These are phyloP conservation scores for Candida palmyrensis DNA, from an alignment of 805 yeast species.

Conservation along the genomic window DNA sequence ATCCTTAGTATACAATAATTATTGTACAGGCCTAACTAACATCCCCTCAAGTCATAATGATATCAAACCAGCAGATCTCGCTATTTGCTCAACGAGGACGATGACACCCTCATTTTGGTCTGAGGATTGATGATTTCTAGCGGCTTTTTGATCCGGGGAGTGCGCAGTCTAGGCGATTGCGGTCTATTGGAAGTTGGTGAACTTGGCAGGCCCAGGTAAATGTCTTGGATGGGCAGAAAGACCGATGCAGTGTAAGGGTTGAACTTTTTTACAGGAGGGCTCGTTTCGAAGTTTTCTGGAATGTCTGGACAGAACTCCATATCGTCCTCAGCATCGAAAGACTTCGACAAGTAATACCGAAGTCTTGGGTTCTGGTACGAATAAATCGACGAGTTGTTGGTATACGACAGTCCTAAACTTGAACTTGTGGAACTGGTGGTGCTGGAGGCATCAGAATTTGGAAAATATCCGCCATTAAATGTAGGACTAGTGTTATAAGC, in stretches of 20 bases:
- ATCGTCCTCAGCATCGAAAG: conserved; percentile 60
- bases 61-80: too few relatives aligned
- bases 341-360: conserved; percentile 53
- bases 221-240: conserved; percentile 44
- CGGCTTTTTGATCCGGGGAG: conserved; percentile 56
- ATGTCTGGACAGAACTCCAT: conserved; percentile 62
- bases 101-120: conserved; percentile 51
- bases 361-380: conserved; percentile 46
- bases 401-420: neutral
- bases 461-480: neutral
- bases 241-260: conserved; percentile 65
- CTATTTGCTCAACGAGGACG: conserved; percentile 26
- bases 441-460: conserved; percentile 1
- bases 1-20: too few relatives aligned
- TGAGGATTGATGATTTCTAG: conserved; percentile 61
- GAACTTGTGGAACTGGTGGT: conserved; percentile 3
- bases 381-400: conserved; percentile 17
- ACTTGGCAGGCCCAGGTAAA: conserved; percentile 4
- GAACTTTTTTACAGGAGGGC: conserved; percentile 45
- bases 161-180: conserved; percentile 41
- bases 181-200: conserved; percentile 8
- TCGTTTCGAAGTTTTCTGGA: conserved; percentile 24
- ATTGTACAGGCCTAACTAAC: too few relatives aligned
- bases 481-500: conserved; percentile 3
- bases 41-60: too few relatives aligned